Base-by-base conservation (phyloP, 2,329 filamentous ascomycete genomes). In the Tolypocladium inflatum region DNA sequence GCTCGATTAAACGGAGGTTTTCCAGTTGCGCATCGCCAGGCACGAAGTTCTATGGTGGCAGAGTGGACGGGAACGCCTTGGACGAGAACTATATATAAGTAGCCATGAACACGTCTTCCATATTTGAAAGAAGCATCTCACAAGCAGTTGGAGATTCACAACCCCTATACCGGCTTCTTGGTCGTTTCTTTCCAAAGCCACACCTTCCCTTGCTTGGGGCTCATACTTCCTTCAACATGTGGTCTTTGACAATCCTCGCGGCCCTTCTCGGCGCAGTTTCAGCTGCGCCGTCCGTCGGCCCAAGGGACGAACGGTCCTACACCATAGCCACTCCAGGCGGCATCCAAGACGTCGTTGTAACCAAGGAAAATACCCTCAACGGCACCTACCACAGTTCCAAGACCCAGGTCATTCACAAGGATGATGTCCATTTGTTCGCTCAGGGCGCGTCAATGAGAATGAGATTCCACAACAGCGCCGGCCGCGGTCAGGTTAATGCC, bases 401-500 rank as follows among this genome's bases (percentile, higher is more conserved):
- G 43, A 52, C 64, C 1, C 57, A 42, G 3, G 26, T 60, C 4
- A 11, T 63, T 2, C 43, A 57, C 1, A 38, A 23, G 1, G 26
- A 33, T 33, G 30, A 33, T 1, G 30, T 33, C 30, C 30, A 33
- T 9, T 33, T 33, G 30, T 33, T 33, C 30, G 30, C 30, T 33
- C 30, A 33, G 30, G 30, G 30, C 30, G 30, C 30, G 30, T 33
- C 30, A 33, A 33, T 33, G 30, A 6, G 66, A 0, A 37, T 75
- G 1, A 60, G 69, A 39, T 63, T 80, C 8, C 68, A 77, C 61
- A 80, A 80, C 65, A 79, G 78, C 61, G 71, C 77, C 48, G 61
- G 62, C 15, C 68, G 67, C 5, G 71, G 69, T 4, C 60, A 64
- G 0, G 64, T 80, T 59, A 76, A 74, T 55, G 75, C 74, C 0